phyloP scores from a whole-genome alignment of 176 grass and related monocot species.

The Elaeis guineensis region DNA sequence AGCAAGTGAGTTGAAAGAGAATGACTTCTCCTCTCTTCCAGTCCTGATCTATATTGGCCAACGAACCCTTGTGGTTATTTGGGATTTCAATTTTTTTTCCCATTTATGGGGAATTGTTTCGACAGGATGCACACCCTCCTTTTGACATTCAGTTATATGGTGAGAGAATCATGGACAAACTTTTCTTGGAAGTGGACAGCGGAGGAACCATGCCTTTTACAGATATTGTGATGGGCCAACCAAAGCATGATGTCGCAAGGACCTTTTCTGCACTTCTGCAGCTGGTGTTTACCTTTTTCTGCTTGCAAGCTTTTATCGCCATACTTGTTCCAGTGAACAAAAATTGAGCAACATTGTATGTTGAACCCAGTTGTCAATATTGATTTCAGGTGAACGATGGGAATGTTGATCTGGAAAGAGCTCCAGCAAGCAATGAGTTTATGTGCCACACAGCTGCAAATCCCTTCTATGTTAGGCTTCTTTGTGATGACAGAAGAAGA shows the following conservation, averaged over 20 bases:
- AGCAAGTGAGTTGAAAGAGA: conserved; percentile 47
- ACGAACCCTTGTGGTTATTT: no score
- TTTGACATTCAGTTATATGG: conserved; percentile 95
- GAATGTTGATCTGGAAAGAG: conserved; percentile 72
- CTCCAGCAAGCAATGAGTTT: conserved; percentile 31
- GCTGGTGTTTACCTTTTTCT: conserved; percentile 42
- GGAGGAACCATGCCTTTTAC: conserved; percentile 49
- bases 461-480: conserved; percentile 56
- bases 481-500: conserved; percentile 24
- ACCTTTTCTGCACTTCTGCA: conserved; percentile 98
- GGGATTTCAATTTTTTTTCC: neutral
- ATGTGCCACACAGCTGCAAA: conserved; percentile 69
- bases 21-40: neutral
- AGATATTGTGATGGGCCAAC: conserved; percentile 47
- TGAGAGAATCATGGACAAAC: conserved; percentile 57
- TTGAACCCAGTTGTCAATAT: no score
- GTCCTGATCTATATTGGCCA: no score
- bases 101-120: conserved; percentile 3
- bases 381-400: conserved; percentile 64
- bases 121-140: conserved; percentile 70
- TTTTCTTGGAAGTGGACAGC: conserved; percentile 37
- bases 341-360: no score
- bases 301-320: neutral
- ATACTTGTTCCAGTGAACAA: no score
- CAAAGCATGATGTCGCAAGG: conserved; percentile 77